Conservation (phyloP, 1,284 basidiomycete genomes). For the Heterobasidion occidentale region DNA sequence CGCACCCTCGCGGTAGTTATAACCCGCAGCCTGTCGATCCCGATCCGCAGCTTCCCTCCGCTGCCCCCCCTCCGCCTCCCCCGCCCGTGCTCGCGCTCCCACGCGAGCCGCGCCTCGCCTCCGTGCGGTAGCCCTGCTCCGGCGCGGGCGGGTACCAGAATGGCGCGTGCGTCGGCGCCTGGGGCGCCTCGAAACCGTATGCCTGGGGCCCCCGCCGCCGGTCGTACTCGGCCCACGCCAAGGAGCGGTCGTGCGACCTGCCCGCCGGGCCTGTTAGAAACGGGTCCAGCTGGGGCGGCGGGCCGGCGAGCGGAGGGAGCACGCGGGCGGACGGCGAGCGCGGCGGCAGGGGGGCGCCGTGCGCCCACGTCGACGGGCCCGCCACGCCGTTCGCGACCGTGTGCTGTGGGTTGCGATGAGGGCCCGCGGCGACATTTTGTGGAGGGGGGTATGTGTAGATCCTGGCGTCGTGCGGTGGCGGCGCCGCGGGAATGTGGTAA, state of each 20-base stretch:
- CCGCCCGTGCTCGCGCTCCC: not conserved
- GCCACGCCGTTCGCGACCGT: not conserved
- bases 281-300: not conserved
- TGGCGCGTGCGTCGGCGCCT: not conserved
- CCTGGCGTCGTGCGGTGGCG: too few species aligned
- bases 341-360: not conserved
- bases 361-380: not conserved
- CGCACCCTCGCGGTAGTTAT: too few species aligned
- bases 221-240: too few species aligned
- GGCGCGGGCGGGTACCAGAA: too few species aligned
- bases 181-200: not conserved
- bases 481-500: too few species aligned
- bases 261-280: not conserved
- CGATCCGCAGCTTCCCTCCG: too few species aligned
- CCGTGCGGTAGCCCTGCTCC: not conserved
- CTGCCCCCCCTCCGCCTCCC: too few species aligned
- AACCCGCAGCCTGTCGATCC: too few species aligned
- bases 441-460: too few species aligned
- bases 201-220: too few species aligned
- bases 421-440: constrained; percentile 10
- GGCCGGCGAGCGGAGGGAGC: not conserved
- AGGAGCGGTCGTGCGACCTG: too few species aligned
- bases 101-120: not conserved
- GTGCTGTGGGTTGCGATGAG: not conserved
- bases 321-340: not conserved